Conservation (phyloP, 805 yeast genomes). For the Starmerella bombicola region DNA sequence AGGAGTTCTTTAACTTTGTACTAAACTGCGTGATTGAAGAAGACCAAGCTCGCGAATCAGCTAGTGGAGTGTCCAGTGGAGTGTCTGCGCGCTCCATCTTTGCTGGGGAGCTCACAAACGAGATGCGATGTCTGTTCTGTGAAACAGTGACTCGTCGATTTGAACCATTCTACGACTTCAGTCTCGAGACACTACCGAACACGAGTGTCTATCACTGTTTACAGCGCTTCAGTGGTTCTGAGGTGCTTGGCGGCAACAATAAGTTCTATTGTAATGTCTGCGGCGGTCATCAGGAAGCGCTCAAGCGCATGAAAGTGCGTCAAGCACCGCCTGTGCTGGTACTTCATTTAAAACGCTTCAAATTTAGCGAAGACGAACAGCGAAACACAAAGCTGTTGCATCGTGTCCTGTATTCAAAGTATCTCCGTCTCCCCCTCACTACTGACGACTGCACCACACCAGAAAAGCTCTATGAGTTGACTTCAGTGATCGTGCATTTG, state of each 20-base stretch:
- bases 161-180: constrained; percentile 75
- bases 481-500: constrained; percentile 80
- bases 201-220: constrained; percentile 66
- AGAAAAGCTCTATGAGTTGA: constrained; percentile 61
- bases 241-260: constrained; percentile 71
- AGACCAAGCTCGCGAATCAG: constrained; percentile 22
- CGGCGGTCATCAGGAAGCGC: constrained; percentile 84
- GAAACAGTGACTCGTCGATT: constrained; percentile 70
- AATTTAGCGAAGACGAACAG: constrained; percentile 72
- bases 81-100: constrained; percentile 50
- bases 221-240: constrained; percentile 72
- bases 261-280: constrained; percentile 90
- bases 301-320: constrained; percentile 71
- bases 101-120: constrained; percentile 75
- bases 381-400: constrained; percentile 78
- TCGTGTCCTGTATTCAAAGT: constrained; percentile 67
- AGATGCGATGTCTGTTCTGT: constrained; percentile 81
- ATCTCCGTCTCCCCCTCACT: constrained; percentile 52
- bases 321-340: constrained; percentile 66
- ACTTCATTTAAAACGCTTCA: constrained; percentile 80
- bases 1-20: constrained; percentile 81
- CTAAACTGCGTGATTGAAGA: constrained; percentile 57
- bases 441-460: constrained; percentile 42
- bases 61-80: neutral
- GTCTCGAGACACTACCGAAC: constrained; percentile 68